Evolutionary conservation across 257 asterid genomes (phyloP).

Genomic region (Solanum lignicaule): DNA sequence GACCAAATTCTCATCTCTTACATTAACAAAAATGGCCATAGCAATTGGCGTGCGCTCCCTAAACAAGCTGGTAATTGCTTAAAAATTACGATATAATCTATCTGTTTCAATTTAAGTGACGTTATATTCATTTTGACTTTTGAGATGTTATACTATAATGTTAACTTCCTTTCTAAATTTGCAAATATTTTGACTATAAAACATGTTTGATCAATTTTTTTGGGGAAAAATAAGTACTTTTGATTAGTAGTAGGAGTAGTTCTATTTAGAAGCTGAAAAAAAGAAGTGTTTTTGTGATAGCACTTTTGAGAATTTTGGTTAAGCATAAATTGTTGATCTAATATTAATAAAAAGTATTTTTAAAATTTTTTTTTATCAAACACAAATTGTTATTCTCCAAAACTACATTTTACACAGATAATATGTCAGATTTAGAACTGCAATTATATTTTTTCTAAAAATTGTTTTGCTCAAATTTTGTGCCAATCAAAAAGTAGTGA

Average conservation of each 20-base stretch:
- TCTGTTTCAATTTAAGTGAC: neutral
- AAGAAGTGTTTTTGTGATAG: neutral
- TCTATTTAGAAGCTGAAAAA: neutral
- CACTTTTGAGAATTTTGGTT: neutral
- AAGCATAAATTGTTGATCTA: neutral
- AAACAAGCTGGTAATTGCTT: neutral
- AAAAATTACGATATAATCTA: accelerated
- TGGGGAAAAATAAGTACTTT: neutral
- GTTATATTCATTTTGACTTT: neutral
- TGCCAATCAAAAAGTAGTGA: neutral
- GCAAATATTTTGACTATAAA: neutral
- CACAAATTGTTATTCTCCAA: neutral
- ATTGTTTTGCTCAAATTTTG: neutral
- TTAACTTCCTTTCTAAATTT: neutral
- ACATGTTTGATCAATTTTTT: neutral
- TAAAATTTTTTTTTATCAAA: too few relatives aligned
- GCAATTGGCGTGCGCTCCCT: neutral
- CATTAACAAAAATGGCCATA: neutral
- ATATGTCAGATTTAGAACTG: neutral
- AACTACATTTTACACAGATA: neutral
- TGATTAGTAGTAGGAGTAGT: neutral
- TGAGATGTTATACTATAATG: neutral
- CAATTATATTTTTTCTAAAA: too few relatives aligned
- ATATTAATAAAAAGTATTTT: neutral
- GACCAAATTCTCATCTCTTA: neutral